These are phyloP conservation scores for Flaveria floridana DNA, from an alignment of 140 eudicot genomes.

Conservation along the genomic window DNA sequence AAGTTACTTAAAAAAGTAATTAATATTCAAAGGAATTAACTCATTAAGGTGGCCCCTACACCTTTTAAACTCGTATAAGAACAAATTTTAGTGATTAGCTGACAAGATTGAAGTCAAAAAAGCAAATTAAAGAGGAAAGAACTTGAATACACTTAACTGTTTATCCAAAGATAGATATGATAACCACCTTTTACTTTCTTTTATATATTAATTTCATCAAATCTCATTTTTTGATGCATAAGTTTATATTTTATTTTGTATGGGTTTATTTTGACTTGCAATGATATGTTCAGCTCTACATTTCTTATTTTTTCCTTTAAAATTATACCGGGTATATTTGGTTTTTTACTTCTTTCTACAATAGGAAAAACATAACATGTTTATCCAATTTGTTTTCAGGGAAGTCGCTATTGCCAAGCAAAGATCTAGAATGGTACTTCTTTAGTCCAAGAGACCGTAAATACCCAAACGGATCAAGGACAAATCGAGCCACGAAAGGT, in stretches of 20 bases:
- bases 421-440: conserved; percentile 98
- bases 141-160: conserved; percentile 32
- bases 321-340: background rate
- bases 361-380: background rate
- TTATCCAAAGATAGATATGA: conserved; percentile 32
- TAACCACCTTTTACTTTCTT: conserved; percentile 41
- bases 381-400: conserved; percentile 35
- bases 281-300: background rate
- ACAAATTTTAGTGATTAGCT: conserved; percentile 44
- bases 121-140: conserved; percentile 40
- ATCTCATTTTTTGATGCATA: conserved; percentile 14
- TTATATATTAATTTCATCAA: conserved; percentile 28
- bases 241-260: background rate
- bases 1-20: background rate
- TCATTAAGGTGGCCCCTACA: conserved; percentile 53
- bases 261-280: background rate
- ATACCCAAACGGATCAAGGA: conserved; percentile 94
- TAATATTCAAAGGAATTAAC: conserved; percentile 31
- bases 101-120: conserved; percentile 51
- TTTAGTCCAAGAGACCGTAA: conserved; percentile 96
- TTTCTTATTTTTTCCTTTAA: background rate
- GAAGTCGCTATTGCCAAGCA: conserved; percentile 91
- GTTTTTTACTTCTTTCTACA: background rate
- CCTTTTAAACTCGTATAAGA: conserved; percentile 51
- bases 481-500: conserved; percentile 90